Evolutionary conservation across 345 rosid species (phyloP).

Genomic region (Sonneratia alba): DNA sequence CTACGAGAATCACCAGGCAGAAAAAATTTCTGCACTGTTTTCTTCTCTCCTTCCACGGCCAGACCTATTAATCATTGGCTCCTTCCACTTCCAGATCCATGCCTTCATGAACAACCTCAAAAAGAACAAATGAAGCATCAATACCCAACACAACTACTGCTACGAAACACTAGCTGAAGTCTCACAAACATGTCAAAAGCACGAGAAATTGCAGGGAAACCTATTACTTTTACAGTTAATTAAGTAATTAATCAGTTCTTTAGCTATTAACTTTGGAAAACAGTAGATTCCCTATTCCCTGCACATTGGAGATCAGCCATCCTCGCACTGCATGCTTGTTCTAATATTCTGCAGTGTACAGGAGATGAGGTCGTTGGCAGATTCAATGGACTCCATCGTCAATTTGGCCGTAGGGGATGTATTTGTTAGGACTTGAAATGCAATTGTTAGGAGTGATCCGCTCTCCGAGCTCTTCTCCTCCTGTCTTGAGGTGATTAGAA

Average conservation of each 20-base stretch:
- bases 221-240: slow-evolving; percentile 24
- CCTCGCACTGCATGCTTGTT: slow-evolving; percentile 80
- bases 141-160: not conserved
- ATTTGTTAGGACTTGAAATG: slow-evolving; percentile 63
- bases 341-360: slow-evolving; percentile 67
- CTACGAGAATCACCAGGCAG: not conserved
- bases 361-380: slow-evolving; percentile 63
- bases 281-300: not conserved
- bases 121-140: slow-evolving; percentile 2
- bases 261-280: slow-evolving; percentile 4
- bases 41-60: not conserved
- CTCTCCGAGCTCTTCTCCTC: slow-evolving; percentile 78
- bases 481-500: slow-evolving; percentile 72
- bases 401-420: slow-evolving; percentile 64
- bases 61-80: not conserved
- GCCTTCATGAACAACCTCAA: not conserved
- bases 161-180: not conserved
- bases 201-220: not conserved
- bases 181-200: not conserved
- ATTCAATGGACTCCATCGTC: slow-evolving; percentile 71
- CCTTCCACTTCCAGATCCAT: not conserved
- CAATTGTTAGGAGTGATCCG: slow-evolving; percentile 77
- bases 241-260: slow-evolving; percentile 4
- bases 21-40: not conserved
- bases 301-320: slow-evolving; percentile 24